Evolutionary conservation across 169 alveolate genomes (phyloP), one percentile per base, ranked within the genome.

Genomic region (Plasmodium gallinaceum): DNA sequence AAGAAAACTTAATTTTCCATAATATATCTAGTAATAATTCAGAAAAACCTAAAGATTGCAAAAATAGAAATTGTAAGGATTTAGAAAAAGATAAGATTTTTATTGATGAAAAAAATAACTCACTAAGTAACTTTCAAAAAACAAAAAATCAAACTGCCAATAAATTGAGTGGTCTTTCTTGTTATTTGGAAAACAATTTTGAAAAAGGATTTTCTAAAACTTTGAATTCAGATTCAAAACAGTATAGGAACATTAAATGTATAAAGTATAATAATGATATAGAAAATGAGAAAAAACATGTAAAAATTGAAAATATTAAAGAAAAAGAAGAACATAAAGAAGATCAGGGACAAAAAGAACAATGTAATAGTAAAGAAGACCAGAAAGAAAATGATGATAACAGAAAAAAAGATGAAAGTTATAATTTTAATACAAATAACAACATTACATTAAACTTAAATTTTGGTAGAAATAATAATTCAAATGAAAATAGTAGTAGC

Each of bases 1-100:
- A 58, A 58, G 68, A 51, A 71, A 42, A 51, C 52, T 51, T 24
- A 71, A 51, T 39, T 16, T 24, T 71, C 12, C 12, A 52, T 52
- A 71, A 26, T 24, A 26, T 32, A 20, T 52, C 22, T 37, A 46
- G 39, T 58, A 51, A 52, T n/a, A 26, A 37, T 5, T 0, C 83
- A 45, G 68, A 52, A 12, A 10, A 48, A 18, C 20, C 5, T 7
- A 14, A 57, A 14, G 20, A 16, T 22, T 9, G 9, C 26, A 9
- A 57, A 57, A 57, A 18, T 57, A 18, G 2, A 57, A 57, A 57
- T 10, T 7, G 32, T 16, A 57, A 57, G 39, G 2, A 7, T 5
- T 0, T 16, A 7, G 20, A 57, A 7, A 16, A 18, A 52, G 83
- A 18, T 18, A 26, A 71, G 9, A 71, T 71, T 51, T 5, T 39